Conservation (phyloP, 495 filamentous ascomycete species). For the Aspergillus cristatus region DNA sequence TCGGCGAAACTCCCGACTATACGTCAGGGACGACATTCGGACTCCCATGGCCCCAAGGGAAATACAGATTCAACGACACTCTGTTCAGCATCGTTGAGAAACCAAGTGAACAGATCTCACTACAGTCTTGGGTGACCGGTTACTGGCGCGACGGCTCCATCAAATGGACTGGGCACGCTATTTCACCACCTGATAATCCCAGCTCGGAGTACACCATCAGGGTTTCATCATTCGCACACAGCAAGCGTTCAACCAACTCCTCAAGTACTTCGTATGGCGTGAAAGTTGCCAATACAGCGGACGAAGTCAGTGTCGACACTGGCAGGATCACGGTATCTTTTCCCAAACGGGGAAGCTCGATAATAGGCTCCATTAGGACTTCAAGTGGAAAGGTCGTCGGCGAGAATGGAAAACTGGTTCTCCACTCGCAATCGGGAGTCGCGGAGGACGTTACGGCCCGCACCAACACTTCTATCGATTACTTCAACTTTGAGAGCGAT, state of each 20-base stretch:
- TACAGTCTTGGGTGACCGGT: constrained; percentile 34
- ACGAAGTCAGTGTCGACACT: constrained; percentile 18
- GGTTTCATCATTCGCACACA: constrained; percentile 3
- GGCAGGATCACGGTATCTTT: constrained; percentile 29
- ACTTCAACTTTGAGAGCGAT: constrained; percentile 13
- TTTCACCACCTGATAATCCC: constrained; percentile 11
- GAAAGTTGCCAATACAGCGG: not conserved
- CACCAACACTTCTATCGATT: constrained; percentile 9
- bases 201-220: constrained; percentile 7
- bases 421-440: constrained; percentile 25
- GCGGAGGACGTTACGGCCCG: constrained; percentile 16
- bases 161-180: constrained; percentile 39
- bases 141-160: constrained; percentile 38
- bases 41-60: constrained; percentile 33
- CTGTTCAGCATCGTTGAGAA: constrained; percentile 18
- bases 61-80: constrained; percentile 20
- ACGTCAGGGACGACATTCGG: constrained; percentile 31
- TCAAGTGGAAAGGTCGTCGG: constrained; percentile 27
- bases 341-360: constrained; percentile 21
- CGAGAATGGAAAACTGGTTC: constrained; percentile 29
- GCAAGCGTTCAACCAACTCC: not conserved
- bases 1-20: constrained; percentile 24
- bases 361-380: constrained; percentile 26
- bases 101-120: constrained; percentile 11
- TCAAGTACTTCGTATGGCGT: not conserved